These are phyloP conservation scores for Agaricus blazei DNA, from an alignment of 768 basidiomycete genomes.

Conservation along the genomic window DNA sequence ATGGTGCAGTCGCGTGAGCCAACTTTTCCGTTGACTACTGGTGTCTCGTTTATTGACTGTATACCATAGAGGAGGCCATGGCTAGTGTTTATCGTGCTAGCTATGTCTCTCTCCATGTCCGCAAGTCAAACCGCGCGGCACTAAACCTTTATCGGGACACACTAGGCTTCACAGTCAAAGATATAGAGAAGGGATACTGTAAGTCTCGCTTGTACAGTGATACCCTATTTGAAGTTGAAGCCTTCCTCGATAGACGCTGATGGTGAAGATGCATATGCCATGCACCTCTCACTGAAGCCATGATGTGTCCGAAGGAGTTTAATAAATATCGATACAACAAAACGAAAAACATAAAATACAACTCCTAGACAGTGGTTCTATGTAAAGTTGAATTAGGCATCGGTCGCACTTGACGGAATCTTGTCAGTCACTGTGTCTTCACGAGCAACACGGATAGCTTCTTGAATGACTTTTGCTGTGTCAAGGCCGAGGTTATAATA, in stretches of 20 bases:
- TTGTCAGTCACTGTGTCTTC: neutral
- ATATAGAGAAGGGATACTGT: slow-evolving; percentile 93
- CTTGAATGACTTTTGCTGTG: slow-evolving; percentile 55
- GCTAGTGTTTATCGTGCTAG: slow-evolving; percentile 76
- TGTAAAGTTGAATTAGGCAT: neutral
- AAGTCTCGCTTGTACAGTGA: slow-evolving; percentile 13
- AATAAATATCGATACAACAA: no score
- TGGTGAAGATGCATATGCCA: slow-evolving; percentile 91
- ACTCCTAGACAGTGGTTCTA: no score
- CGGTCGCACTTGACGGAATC: neutral
- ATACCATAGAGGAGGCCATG: slow-evolving; percentile 81
- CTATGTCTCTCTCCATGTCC: slow-evolving; percentile 90
- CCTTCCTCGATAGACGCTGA: slow-evolving; percentile 65
- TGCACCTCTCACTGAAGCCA: slow-evolving; percentile 59
- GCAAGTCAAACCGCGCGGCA: slow-evolving; percentile 94
- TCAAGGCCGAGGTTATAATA: slow-evolving; percentile 82
- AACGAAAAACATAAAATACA: no score
- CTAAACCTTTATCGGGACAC: slow-evolving; percentile 85
- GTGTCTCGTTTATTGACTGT: neutral
- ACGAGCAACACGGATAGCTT: slow-evolving; percentile 36
- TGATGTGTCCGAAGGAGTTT: neutral
- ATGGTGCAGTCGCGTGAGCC: slow-evolving; percentile 91
- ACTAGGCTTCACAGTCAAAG: slow-evolving; percentile 83
- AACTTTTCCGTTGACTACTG: neutral
- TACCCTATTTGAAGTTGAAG: neutral